Conservation (phyloP, 1,284 basidiomycete genomes). For the Ustilago esculenta region DNA sequence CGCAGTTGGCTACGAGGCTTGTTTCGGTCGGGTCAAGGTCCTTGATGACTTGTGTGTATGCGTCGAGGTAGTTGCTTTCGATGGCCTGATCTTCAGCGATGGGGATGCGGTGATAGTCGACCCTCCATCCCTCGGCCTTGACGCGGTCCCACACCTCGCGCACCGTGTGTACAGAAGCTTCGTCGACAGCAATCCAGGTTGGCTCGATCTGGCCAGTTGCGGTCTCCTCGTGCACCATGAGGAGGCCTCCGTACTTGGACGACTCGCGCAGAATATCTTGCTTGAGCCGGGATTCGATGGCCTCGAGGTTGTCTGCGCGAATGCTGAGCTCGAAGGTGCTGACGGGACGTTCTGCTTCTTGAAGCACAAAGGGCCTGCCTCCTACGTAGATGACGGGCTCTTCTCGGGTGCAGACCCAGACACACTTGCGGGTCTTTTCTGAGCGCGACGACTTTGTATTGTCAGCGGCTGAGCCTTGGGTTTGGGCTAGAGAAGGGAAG, state of each 20-base stretch:
- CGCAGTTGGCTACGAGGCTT: slow-evolving; percentile 92
- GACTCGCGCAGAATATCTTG: slow-evolving; percentile 93
- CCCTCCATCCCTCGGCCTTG: slow-evolving; percentile 84
- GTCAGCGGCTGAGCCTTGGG: background rate
- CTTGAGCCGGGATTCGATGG: slow-evolving; percentile 86
- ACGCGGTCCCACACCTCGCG: slow-evolving; percentile 79
- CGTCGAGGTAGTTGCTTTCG: slow-evolving; percentile 75
- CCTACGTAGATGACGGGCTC: slow-evolving; percentile 98
- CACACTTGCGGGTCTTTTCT: slow-evolving; percentile 60
- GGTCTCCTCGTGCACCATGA: slow-evolving; percentile 89
- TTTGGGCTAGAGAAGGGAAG: slow-evolving; percentile 13
- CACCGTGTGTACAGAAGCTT: slow-evolving; percentile 83
- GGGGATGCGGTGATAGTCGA: slow-evolving; percentile 78
- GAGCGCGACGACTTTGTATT: slow-evolving; percentile 2
- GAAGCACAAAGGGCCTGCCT: slow-evolving; percentile 91
- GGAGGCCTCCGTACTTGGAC: slow-evolving; percentile 83
- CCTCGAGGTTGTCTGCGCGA: slow-evolving; percentile 92
- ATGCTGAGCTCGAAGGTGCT: slow-evolving; percentile 85
- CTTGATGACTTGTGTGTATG: slow-evolving; percentile 85
- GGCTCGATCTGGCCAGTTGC: slow-evolving; percentile 71
- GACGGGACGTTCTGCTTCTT: slow-evolving; percentile 86
- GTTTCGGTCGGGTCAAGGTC: slow-evolving; percentile 82
- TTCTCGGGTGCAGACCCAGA: slow-evolving; percentile 72
- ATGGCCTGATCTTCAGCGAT: slow-evolving; percentile 73
- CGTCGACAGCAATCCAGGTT: slow-evolving; percentile 93